Evolutionary conservation across 73 alveolate genomes (phyloP), one percentile per base, ranked within the genome.

Genomic region (Paramecium bursaria): DNA sequence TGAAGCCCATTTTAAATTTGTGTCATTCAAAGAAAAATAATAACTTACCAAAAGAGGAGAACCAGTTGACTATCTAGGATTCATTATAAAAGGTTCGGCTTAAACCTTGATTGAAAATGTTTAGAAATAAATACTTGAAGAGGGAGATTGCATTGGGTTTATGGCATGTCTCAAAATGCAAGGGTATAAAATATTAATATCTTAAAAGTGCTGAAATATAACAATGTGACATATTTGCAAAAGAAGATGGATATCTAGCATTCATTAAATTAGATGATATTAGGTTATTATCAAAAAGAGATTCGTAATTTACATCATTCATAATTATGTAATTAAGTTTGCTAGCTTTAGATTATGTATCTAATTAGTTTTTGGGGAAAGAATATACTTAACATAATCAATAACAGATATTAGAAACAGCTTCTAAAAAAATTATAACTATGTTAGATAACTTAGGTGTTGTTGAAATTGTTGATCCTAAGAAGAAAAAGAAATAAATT

Each of bases 21-120:
- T 67, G n/a, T 21, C 60, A 39, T 67, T 67, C 55, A 67, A 67
- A 67, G 82, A 67, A 47, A 67, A 67, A 67, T 15, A 19, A 35
- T 42, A 33, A 67, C 33, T 67, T 6, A 67, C 82, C 14, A 31
- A 44, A 67, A 67, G 60, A 35, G 82, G 80, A 1, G 80, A 61
- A 31, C 53, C 51, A 61, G 80, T 61, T 4, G 82, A 67, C 44
- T 33, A 39, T 7, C 46, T 67, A 3, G 82, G 60, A 42, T 67
- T 67, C 27, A 67, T 67, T 39, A 13, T 67, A 19, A 67, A 17
- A 67, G 57, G 82, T 5, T 15, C 26, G 0, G 53, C 44, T 1
- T 47, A 67, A 25, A 57, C 60, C 1, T 42, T 67, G 19, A 19
- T 67, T 2, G 57, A 67, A 14, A 67, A 67, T 39, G 30, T 39